phyloP scores from a whole-genome alignment of 768 basidiomycete genomes.

The Leccinellum albellum region DNA sequence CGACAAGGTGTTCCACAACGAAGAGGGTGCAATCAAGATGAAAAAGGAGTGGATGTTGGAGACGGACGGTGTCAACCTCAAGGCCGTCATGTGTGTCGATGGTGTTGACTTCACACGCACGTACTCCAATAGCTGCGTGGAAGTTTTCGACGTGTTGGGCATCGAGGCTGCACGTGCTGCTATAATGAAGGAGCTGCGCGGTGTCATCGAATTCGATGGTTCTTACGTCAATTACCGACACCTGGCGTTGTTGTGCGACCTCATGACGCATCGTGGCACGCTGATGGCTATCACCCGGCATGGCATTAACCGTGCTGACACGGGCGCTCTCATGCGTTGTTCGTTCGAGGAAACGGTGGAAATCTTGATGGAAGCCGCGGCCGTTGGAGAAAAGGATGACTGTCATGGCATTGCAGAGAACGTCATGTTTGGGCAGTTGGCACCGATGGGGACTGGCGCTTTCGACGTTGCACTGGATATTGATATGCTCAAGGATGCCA shows the following conservation, averaged over 20 bases:
- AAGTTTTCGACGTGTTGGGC: conserved; percentile 90
- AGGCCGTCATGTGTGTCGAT: conserved; percentile 91
- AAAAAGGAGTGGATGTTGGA: conserved; percentile 92
- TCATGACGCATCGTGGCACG: conserved; percentile 94
- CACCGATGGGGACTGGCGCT: conserved; percentile 98
- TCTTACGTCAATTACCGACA: conserved; percentile 99
- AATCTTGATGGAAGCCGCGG: conserved; percentile 97
- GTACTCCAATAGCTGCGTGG: conserved; percentile 95
- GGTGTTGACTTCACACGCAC: conserved; percentile 93
- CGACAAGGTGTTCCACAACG: conserved; percentile 64
- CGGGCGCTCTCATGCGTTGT: conserved; percentile 97
- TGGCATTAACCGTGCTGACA: conserved; percentile 98
- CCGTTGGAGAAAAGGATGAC: conserved; percentile 96
- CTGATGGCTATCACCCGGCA: conserved; percentile 99
- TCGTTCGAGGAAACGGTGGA: conserved; percentile 99
- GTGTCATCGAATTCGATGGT: conserved; percentile 98
- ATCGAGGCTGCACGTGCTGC: conserved; percentile 96
- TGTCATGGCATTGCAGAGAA: conserved; percentile 99
- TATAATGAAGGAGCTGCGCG: conserved; percentile 88
- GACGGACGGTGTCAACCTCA: conserved; percentile 94
- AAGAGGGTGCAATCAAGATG: conserved; percentile 63
- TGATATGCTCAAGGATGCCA: conserved; percentile 97
- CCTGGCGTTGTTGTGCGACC: conserved; percentile 90
- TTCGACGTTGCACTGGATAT: conserved; percentile 96
- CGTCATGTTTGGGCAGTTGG: conserved; percentile 98